Evolutionary conservation across 78 protist species (phyloP).

Genomic region (Dictyostelium discoideum): dicty_2.7 NC_007088.5:2056501-2057000

Average conservation of each 20-base stretch:
- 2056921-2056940: slow-evolving; percentile 83
- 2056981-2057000: slow-evolving; percentile 49
- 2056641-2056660: no score
- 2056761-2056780: not conserved
- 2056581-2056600: no score
- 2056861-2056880: slow-evolving; percentile 31
- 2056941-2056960: slow-evolving; percentile 82
- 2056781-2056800: not conserved
- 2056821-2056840: slow-evolving; percentile 86
- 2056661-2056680: no score
- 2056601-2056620: no score
- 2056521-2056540: no score
- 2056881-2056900: slow-evolving; percentile 66
- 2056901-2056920: slow-evolving; percentile 79
- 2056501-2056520: no score
- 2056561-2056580: no score
- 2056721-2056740: no score
- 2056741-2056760: not conserved
- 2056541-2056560: no score
- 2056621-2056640: no score
- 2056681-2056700: no score
- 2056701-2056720: no score
- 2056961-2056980: slow-evolving; percentile 86
- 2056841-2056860: slow-evolving; percentile 85
- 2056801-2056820: slow-evolving; percentile 71